phyloP scores from a whole-genome alignment of 345 rosid species.

The Brassica nigra region DNA sequence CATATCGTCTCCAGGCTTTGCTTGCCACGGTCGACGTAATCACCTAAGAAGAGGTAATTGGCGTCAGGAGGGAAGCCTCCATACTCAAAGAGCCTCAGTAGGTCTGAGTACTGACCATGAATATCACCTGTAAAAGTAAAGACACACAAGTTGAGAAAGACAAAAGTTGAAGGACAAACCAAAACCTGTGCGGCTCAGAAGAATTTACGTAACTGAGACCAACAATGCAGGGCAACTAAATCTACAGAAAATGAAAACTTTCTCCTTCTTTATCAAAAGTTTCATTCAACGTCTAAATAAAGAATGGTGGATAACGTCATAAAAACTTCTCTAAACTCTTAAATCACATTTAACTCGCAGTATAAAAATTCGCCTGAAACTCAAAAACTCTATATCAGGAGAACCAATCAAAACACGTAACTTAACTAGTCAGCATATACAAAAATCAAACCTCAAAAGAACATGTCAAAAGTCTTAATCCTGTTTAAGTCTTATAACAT shows the following conservation, averaged over 20 bases:
- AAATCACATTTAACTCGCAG: too few species aligned
- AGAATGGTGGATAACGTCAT: background rate
- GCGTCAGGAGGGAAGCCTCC: slow-evolving; percentile 89
- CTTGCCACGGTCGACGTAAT: slow-evolving; percentile 93
- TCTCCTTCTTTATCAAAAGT: background rate
- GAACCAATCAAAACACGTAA: background rate
- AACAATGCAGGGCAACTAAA: too few species aligned
- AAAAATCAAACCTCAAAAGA: slow-evolving; percentile 5
- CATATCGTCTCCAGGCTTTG: slow-evolving; percentile 94
- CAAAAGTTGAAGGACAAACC: background rate
- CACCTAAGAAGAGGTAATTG: slow-evolving; percentile 84
- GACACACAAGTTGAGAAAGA: background rate
- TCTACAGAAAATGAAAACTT: background rate
- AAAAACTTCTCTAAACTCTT: background rate
- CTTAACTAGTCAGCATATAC: slow-evolving; percentile 13
- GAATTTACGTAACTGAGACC: background rate
- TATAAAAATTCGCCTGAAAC: background rate
- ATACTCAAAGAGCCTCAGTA: slow-evolving; percentile 82
- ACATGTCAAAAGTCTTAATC: background rate
- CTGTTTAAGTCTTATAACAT: background rate
- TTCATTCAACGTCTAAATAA: too few species aligned
- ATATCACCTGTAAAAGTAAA: slow-evolving; percentile 69
- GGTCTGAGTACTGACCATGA: slow-evolving; percentile 85
- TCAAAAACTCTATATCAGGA: background rate
- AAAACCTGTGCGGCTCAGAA: background rate